Percentiles rank a stretch among this genome's conserved stretches.
Conservation (phyloP, 192 early-diverging fungal species). For the Coemansia sp. region DNA sequence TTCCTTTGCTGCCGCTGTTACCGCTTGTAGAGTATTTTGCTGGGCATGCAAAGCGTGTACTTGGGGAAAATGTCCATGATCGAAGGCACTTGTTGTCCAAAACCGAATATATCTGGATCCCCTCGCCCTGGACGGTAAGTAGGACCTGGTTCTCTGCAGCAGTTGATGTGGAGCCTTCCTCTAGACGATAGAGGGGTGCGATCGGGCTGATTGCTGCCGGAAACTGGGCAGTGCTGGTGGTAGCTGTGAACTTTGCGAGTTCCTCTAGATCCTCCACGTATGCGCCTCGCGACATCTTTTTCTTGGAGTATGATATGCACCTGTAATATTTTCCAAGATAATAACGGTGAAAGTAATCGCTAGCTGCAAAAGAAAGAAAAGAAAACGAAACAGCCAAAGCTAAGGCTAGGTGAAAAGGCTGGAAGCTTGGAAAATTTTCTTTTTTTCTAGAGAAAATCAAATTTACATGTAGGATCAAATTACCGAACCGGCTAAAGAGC, state of each 20-base stretch:
- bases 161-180: neutral
- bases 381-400: neutral
- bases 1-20: constrained; percentile 6
- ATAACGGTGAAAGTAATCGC: neutral
- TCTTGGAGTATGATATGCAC: neutral
- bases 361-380: neutral
- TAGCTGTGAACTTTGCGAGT: constrained; percentile 46
- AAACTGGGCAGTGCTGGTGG: constrained; percentile 34
- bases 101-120: constrained; percentile 47
- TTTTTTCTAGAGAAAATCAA: neutral
- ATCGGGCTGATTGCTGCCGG: constrained; percentile 50
- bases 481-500: too few relatives aligned
- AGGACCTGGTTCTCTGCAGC: constrained; percentile 28
- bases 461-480: neutral
- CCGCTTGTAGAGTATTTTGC: constrained; percentile 36
- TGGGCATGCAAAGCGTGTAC: constrained; percentile 50
- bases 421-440: constrained; percentile 1
- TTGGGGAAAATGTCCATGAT: constrained; percentile 52
- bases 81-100: constrained; percentile 52
- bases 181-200: constrained; percentile 19
- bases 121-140: constrained; percentile 44
- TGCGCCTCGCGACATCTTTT: constrained; percentile 30
- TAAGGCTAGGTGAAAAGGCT: neutral
- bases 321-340: too few relatives aligned
- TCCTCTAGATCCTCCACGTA: constrained; percentile 45